Conservation (phyloP, 768 basidiomycete species). For the Calocera viscosa region DNA sequence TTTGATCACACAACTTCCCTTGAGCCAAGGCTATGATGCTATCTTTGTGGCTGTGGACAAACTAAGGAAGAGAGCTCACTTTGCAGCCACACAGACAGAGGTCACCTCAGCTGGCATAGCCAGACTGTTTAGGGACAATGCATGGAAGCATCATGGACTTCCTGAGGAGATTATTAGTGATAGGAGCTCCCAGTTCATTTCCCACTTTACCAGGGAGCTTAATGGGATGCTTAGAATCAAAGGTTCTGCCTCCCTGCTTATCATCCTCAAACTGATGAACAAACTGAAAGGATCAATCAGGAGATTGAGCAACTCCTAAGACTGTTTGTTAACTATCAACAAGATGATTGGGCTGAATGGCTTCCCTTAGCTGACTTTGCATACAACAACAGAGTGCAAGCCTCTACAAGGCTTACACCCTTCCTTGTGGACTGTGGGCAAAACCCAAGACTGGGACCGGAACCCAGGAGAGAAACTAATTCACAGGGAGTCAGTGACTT, state of each 20-base stretch:
- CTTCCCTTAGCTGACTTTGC: constrained; percentile 27
- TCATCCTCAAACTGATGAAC: constrained; percentile 35
- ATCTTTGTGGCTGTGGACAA: constrained; percentile 33
- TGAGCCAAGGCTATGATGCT: constrained; percentile 28
- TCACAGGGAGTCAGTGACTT: neutral
- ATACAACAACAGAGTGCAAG: constrained; percentile 27
- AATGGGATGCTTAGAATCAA: constrained; percentile 27
- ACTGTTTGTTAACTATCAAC: constrained; percentile 25
- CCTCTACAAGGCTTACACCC: constrained; percentile 24
- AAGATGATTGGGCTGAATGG: constrained; percentile 29
- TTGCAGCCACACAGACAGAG: constrained; percentile 28
- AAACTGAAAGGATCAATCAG: constrained; percentile 34
- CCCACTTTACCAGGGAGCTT: constrained; percentile 27
- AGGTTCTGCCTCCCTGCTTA: constrained; percentile 29
- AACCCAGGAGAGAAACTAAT: neutral
- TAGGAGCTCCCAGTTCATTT: constrained; percentile 24
- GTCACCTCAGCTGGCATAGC: constrained; percentile 21
- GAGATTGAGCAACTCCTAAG: constrained; percentile 32
- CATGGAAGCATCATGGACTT: constrained; percentile 24
- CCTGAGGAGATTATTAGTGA: constrained; percentile 25
- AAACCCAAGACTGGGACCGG: constrained; percentile 16
- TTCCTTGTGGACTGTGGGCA: constrained; percentile 25
- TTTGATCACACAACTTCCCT: constrained; percentile 30
- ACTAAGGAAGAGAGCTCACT: constrained; percentile 33
- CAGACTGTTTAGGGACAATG: constrained; percentile 16